Conservation (phyloP, 1,284 basidiomycete species). For the Cystobasidiaceae sp. region DNA sequence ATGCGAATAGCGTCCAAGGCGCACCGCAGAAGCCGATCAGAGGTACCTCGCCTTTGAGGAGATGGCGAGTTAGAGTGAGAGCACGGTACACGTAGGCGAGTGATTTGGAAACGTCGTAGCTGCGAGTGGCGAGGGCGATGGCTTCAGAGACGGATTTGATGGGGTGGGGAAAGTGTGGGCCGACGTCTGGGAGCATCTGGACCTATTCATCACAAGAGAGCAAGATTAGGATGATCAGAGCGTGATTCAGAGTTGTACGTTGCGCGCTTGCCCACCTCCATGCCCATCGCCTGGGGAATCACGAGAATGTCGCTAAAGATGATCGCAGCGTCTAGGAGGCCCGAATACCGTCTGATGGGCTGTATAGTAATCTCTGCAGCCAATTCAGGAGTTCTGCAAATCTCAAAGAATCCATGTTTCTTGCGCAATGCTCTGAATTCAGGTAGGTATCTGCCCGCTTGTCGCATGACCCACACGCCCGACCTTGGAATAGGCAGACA, state of each 20-base stretch:
- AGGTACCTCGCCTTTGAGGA: slow-evolving; percentile 76
- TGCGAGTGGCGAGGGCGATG: slow-evolving; percentile 53
- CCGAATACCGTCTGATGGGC: slow-evolving; percentile 78
- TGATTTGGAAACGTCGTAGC: slow-evolving; percentile 70
- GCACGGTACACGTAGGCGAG: slow-evolving; percentile 87
- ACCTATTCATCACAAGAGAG: slow-evolving; percentile 49
- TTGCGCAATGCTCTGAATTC: slow-evolving; percentile 67
- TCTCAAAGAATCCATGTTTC: slow-evolving; percentile 83
- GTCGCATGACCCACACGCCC: slow-evolving; percentile 98
- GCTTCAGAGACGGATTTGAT: slow-evolving; percentile 71
- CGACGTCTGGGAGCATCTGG: slow-evolving; percentile 72
- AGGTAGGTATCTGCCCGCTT: slow-evolving; percentile 47
- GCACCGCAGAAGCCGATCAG: slow-evolving; percentile 93
- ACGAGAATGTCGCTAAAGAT: slow-evolving; percentile 95
- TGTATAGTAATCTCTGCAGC: slow-evolving; percentile 84
- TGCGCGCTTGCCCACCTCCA: slow-evolving; percentile 57
- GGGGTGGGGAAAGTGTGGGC: slow-evolving; percentile 77
- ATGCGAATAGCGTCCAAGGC: slow-evolving; percentile 93
- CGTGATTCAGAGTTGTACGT: slow-evolving; percentile 57
- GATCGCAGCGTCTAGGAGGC: slow-evolving; percentile 83
- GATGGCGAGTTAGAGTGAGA: slow-evolving; percentile 71
- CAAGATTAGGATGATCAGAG: background rate
- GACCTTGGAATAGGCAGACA: slow-evolving; percentile 54
- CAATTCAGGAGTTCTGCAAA: slow-evolving; percentile 79
- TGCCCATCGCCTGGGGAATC: slow-evolving; percentile 88